A percentile compares a stretch with the other conserved stretches of the same genome.
phyloP scores from a whole-genome alignment of 169 alveolate genomes.

The Babesia divergens region DNA sequence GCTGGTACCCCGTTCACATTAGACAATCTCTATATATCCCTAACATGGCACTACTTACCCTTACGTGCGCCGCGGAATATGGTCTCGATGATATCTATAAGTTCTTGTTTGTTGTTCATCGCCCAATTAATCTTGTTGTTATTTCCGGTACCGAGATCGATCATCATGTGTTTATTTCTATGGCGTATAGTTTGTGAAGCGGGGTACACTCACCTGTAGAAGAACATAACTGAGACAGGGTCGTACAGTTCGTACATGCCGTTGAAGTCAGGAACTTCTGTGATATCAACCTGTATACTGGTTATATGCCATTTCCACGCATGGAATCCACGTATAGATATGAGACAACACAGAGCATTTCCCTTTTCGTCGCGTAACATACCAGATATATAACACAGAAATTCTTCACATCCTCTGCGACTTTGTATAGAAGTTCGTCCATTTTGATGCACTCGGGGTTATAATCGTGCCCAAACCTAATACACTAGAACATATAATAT shows the following conservation, averaged over 20 bases:
- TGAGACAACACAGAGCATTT: slow-evolving; percentile 11
- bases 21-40: slow-evolving; percentile 9
- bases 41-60: slow-evolving; percentile 75
- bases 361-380: too few relatives aligned
- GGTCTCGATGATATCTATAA: slow-evolving; percentile 95
- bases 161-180: slow-evolving; percentile 98
- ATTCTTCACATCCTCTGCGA: slow-evolving; percentile 93
- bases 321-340: slow-evolving; percentile 12
- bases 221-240: slow-evolving; percentile 98
- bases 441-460: slow-evolving; percentile 96
- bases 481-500: slow-evolving; percentile 68
- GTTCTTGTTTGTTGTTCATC: slow-evolving; percentile 94
- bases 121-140: slow-evolving; percentile 98
- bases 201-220: slow-evolving; percentile 77
- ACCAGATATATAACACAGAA: slow-evolving; percentile 96
- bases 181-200: neutral
- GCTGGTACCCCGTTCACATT: too few relatives aligned
- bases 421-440: slow-evolving; percentile 95
- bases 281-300: slow-evolving; percentile 83
- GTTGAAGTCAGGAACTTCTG: slow-evolving; percentile 98
- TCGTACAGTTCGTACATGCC: slow-evolving; percentile 98
- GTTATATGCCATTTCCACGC: too few relatives aligned
- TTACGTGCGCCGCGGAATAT: slow-evolving; percentile 97
- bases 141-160: slow-evolving; percentile 98
- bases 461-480: slow-evolving; percentile 98